Evolutionary conservation across 2,329 filamentous ascomycete species (phyloP), one percentile per base, ranked within the genome.

Genomic region (Aspergillus alliaceus): DNA sequence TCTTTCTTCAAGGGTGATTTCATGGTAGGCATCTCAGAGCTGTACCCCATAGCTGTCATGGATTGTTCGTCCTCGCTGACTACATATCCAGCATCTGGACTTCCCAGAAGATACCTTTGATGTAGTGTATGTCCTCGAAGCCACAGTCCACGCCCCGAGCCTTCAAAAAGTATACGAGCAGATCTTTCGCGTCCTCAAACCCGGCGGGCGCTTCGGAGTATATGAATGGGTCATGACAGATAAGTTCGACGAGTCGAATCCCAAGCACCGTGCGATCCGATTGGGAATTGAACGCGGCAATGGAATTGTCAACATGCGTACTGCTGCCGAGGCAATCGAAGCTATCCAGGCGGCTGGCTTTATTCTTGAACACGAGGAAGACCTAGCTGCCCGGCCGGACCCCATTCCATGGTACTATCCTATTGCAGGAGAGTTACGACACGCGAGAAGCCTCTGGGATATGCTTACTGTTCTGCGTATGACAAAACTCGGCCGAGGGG

Each of bases 201-300:
- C 93, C n/a, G 93, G 93, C 57, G 93, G 93, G 73, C 83, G 90
- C 54, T 98, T 98, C 68, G 93, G 93, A 71, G 93, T 97, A 52
- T 98, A 97, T 79, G 93, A 98, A 78, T 98, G 93, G 93, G 82
- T 98, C 71, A 97, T 98, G 93, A 97, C 92, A 6, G 92, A 96
- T 62, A 80, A 87, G 20, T 98, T 96, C 78, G 89, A 97, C 79
- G 93, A 96, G 72, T 82, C 89, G 59, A 91, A 96, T 82, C 77
- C 90, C 1, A 82, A 86, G 68, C 93, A 97, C 80, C 89, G 92
- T 63, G 86, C 91, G 73, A 93, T 97, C 70, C 90, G 93, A 61
- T 86, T 97, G 18, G 92, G 89, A 60, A 98, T 98, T 64, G 93
- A 98, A 81, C 87, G 91, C 72, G 93, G 93, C 69, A 89, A 97